Evolutionary conservation across 192 early-diverging fungal species (phyloP).

Genomic region (Lunasporangiospora selenospora): DNA sequence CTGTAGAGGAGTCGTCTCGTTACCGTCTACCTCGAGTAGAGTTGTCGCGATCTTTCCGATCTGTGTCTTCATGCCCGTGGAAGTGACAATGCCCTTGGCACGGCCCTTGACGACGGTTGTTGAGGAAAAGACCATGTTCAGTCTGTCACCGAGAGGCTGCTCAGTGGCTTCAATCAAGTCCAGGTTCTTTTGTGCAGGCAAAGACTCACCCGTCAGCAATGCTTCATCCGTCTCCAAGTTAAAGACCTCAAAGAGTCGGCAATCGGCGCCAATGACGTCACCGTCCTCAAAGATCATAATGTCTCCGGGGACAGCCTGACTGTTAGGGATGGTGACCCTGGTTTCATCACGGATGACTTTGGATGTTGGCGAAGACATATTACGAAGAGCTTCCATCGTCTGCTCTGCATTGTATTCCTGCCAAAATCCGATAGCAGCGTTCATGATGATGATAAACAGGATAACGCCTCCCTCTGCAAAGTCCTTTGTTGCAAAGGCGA

Average conservation of each 20-base stretch:
- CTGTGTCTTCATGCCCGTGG: slow-evolving; percentile 85
- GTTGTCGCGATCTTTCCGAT: slow-evolving; percentile 90
- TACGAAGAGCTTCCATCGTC: slow-evolving; percentile 90
- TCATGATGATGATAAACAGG: slow-evolving; percentile 77
- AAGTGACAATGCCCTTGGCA: slow-evolving; percentile 85
- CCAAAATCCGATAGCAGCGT: slow-evolving; percentile 84
- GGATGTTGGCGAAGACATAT: slow-evolving; percentile 84
- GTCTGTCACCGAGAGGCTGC: slow-evolving; percentile 84
- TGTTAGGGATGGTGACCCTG: slow-evolving; percentile 72
- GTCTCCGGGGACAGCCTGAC: slow-evolving; percentile 87
- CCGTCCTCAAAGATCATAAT: slow-evolving; percentile 90
- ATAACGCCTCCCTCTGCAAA: slow-evolving; percentile 80
- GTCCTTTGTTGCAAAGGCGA: slow-evolving; percentile 69
- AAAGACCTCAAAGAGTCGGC: slow-evolving; percentile 81
- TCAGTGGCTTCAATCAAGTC: slow-evolving; percentile 71
- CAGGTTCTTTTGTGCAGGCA: slow-evolving; percentile 76
- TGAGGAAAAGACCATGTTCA: slow-evolving; percentile 87
- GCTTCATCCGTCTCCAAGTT: slow-evolving; percentile 93
- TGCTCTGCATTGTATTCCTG: slow-evolving; percentile 94
- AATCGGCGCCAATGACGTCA: slow-evolving; percentile 92
- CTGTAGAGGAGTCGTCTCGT: slow-evolving; percentile 66
- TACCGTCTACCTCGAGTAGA: slow-evolving; percentile 64
- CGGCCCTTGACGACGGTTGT: slow-evolving; percentile 90
- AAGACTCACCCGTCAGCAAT: slow-evolving; percentile 87
- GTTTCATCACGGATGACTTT: slow-evolving; percentile 85